Conservation (phyloP, 495 filamentous ascomycete genomes). For the Neurospora sp. region DNA sequence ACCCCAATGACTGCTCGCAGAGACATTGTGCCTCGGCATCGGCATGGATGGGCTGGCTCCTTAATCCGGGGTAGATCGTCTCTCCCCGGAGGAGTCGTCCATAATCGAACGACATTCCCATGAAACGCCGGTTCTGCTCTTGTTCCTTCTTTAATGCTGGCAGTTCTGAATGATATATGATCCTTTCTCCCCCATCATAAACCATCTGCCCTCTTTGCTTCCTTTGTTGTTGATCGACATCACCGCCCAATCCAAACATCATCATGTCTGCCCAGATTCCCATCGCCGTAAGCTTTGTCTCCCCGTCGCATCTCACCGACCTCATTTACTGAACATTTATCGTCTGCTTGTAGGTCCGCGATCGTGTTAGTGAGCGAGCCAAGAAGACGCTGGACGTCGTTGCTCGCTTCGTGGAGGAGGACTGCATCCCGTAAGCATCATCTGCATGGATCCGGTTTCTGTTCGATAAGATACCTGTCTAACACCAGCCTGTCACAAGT, state of each 20-base stretch:
- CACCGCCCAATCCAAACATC: neutral
- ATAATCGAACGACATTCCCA: neutral
- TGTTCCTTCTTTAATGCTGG: neutral
- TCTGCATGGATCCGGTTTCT: conserved; percentile 10
- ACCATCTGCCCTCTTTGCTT: neutral
- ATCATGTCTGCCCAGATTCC: conserved; percentile 58
- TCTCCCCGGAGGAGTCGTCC: neutral
- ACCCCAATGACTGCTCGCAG: neutral
- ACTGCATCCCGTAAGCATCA: conserved; percentile 63
- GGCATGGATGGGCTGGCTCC: neutral
- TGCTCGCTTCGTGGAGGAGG: conserved; percentile 92
- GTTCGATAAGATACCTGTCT: neutral
- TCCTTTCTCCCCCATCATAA: neutral
- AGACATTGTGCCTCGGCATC: neutral
- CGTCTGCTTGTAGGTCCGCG: conserved; percentile 28
- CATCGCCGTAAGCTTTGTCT: conserved; percentile 45
- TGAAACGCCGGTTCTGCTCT: neutral
- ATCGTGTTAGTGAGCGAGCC: conserved; percentile 69
- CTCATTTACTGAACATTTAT: conserved; percentile 16
- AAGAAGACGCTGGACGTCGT: conserved; percentile 60
- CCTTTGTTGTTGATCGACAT: neutral
- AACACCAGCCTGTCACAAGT: conserved; percentile 16
- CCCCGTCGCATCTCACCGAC: neutral
- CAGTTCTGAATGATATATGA: neutral
- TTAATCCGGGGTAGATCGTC: neutral